phyloP scores from a whole-genome alignment of 805 yeast species.

The Phaffomyces opuntiae region DNA sequence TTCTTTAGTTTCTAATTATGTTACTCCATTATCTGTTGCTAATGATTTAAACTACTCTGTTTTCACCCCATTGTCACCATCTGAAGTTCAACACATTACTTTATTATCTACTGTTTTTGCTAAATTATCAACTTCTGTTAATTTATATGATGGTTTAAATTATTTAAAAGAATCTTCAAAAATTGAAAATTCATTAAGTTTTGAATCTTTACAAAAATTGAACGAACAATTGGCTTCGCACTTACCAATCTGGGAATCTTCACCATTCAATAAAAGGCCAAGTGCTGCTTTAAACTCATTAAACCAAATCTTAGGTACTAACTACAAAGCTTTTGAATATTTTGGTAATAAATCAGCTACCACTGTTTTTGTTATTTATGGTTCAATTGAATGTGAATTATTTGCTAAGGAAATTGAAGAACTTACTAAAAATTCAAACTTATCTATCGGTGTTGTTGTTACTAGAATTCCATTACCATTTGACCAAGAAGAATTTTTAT shows the following conservation, averaged over 20 bases:
- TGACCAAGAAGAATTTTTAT: slow-evolving; percentile 51
- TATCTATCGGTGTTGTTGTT: slow-evolving; percentile 57
- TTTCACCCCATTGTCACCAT: slow-evolving; percentile 53
- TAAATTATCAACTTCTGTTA: slow-evolving; percentile 46
- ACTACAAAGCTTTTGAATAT: slow-evolving; percentile 61
- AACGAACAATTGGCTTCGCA: slow-evolving; percentile 9
- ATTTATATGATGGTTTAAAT: slow-evolving; percentile 76
- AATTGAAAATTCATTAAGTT: slow-evolving; percentile 36
- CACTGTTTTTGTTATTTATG: slow-evolving; percentile 77
- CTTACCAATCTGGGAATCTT: slow-evolving; percentile 19
- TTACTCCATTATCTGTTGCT: slow-evolving; percentile 55
- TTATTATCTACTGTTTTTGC: slow-evolving; percentile 60
- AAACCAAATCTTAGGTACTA: slow-evolving; percentile 48
- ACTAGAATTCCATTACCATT: slow-evolving; percentile 80
- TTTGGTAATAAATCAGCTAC: slow-evolving; percentile 55
- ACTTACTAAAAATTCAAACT: slow-evolving; percentile 24
- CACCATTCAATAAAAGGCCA: slow-evolving; percentile 32
- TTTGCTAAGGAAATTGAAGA: slow-evolving; percentile 38
- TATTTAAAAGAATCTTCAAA: slow-evolving; percentile 40
- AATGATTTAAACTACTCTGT: slow-evolving; percentile 58
- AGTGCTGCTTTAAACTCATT: slow-evolving; percentile 40
- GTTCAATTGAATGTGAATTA: slow-evolving; percentile 57
- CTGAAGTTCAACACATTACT: slow-evolving; percentile 64
- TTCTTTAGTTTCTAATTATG: slow-evolving; percentile 56
- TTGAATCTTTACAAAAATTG: slow-evolving; percentile 19